phyloP scores from a whole-genome alignment of 306 rosid species.

The Ziziphus jujuba region DNA sequence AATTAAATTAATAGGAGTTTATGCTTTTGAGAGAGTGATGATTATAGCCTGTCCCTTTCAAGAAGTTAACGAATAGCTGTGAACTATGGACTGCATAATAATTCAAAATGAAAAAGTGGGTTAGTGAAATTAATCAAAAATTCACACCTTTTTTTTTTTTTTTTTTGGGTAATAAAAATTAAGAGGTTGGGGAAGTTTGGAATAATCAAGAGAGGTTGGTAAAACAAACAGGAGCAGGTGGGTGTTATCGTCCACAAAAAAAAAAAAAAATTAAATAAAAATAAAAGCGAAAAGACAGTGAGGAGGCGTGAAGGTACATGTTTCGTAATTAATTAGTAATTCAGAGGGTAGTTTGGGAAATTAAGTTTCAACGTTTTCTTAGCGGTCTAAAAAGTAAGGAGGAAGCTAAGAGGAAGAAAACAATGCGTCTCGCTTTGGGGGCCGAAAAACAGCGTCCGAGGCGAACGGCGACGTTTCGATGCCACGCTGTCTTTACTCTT shows the following conservation, averaged over 20 bases:
- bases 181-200: conserved; percentile 4
- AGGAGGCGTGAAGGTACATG: conserved; percentile 22
- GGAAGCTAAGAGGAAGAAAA: neutral
- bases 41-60: too few relatives aligned
- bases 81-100: neutral
- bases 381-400: conserved; percentile 9
- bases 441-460: conserved; percentile 31
- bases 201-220: conserved; percentile 18
- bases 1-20: too few relatives aligned
- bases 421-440: neutral
- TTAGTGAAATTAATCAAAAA: neutral
- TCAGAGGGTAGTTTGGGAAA: conserved; percentile 24
- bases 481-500: neutral
- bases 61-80: neutral
- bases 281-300: neutral
- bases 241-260: conserved; percentile 42
- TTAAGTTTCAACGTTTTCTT: neutral
- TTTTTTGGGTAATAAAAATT: neutral
- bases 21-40: too few relatives aligned
- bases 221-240: conserved; percentile 26
- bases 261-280: neutral
- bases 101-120: neutral
- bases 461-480: conserved; percentile 27
- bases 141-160: neutral
- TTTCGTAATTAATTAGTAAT: conserved; percentile 17